Evolutionary conservation across 2,329 filamentous ascomycete genomes (phyloP), one percentile per base, ranked within the genome.

Genomic region (Fusarium sp.): DNA sequence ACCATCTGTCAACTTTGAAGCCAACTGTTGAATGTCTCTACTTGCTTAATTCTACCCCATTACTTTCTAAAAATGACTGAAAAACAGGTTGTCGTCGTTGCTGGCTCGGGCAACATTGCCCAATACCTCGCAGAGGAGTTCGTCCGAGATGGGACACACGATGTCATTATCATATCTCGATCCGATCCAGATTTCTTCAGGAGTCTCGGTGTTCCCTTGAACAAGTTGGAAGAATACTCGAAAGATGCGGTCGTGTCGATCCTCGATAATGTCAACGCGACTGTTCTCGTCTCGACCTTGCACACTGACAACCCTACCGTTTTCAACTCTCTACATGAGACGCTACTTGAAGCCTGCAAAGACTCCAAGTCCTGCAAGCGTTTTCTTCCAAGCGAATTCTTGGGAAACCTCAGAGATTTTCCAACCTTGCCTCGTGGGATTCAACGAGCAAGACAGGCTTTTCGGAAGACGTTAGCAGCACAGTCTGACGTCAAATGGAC

Each of bases 41-140:
- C 5, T 54, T 30, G 6, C 47, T 32, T 32, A 1, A 14, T 32
- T 32, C 2, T 2, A 32, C 4, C 22, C 22, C 22, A 22, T 22
- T 4, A 22, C 1, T 7, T 54, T 17, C 25, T 10, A 17, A 54
- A 15, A 4, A 61, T 61, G 59, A 4, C 30, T 61, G 12, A 20
- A 30, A 25, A 50, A 14, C 59, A 61, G 37, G 59, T 50, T 15
- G 59, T 61, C 12, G 59, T 32, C 2, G 17, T 61, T 2, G 59
- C 40, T 22, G 59, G 59, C 32, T 61, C 59, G 2, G 59, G 59
- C 40, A 47, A 61, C 40, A 35, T 47, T n/a, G 59, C 59, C 2
- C 59, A 61, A 20, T 61, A 61, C 33, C 59, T 61, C 4, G 40
- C 59, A 10, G 59, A 61, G 6, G 59, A 61, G 2, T 50, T 61